Evolutionary conservation across 116 monocot genomes (phyloP).

Genomic region (Phalaenopsis hybrid): DNA sequence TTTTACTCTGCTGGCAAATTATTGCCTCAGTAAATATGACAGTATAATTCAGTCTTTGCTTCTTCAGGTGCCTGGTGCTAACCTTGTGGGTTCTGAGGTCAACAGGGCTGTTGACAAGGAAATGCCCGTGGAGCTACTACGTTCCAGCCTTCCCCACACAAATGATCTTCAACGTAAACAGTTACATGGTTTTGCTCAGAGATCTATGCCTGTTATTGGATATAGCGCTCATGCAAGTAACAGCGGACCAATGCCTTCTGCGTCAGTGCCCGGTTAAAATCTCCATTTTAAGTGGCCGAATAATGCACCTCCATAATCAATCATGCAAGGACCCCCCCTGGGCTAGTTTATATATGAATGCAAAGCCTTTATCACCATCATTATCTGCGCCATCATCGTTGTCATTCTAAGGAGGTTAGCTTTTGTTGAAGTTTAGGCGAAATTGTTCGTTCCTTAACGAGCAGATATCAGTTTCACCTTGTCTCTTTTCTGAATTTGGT

Average conservation of each 20-base stretch:
- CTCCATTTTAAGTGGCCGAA: too few species aligned
- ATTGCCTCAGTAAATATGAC: slow-evolving; percentile 70
- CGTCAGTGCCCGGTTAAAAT: slow-evolving; percentile 52
- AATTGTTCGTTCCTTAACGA: neutral
- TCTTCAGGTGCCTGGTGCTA: slow-evolving; percentile 17
- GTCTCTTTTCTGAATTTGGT: neutral
- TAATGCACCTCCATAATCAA: too few species aligned
- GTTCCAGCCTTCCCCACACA: slow-evolving; percentile 82
- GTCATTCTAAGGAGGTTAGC: neutral
- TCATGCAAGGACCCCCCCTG: too few species aligned
- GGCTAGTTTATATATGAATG: neutral
- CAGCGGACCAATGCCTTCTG: slow-evolving; percentile 33
- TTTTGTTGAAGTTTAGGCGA: neutral
- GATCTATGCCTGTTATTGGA: slow-evolving; percentile 50
- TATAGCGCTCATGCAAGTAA: slow-evolving; percentile 20
- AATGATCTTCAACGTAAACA: slow-evolving; percentile 54
- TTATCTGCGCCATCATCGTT: neutral
- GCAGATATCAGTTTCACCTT: neutral
- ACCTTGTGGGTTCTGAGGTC: slow-evolving; percentile 32
- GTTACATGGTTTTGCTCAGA: slow-evolving; percentile 75
- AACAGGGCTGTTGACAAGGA: slow-evolving; percentile 59
- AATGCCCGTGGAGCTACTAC: slow-evolving; percentile 80
- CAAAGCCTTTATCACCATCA: neutral
- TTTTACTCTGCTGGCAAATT: slow-evolving; percentile 66
- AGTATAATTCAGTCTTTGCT: slow-evolving; percentile 44